Evolutionary conservation across 768 basidiomycete genomes (phyloP).

Genomic region (Suillus placidus): DNA sequence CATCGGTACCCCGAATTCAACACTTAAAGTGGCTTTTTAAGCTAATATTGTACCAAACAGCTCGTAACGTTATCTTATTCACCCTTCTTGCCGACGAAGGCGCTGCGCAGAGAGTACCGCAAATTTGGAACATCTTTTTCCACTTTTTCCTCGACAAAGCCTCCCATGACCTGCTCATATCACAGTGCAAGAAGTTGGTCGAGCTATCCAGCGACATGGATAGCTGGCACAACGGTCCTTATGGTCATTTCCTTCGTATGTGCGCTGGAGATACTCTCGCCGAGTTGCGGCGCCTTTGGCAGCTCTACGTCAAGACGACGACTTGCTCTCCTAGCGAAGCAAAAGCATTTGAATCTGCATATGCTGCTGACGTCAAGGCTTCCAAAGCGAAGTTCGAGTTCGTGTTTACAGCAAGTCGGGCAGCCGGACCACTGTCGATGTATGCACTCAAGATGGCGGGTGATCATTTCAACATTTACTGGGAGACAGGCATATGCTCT

Average conservation of each 20-base stretch:
- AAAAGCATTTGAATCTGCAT: constrained; percentile 18
- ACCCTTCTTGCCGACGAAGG: constrained; percentile 30
- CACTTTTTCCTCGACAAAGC: constrained; percentile 28
- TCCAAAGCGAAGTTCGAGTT: background rate
- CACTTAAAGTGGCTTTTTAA: background rate
- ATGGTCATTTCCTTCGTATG: constrained; percentile 25
- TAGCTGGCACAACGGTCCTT: constrained; percentile 30
- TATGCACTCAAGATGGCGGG: constrained; percentile 11
- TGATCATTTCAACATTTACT: constrained; percentile 28
- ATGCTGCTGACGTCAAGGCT: constrained; percentile 24
- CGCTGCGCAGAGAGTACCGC: constrained; percentile 18
- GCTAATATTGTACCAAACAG: constrained; percentile 11
- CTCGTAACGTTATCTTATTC: constrained; percentile 32
- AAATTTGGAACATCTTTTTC: constrained; percentile 35
- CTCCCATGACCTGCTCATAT: constrained; percentile 27
- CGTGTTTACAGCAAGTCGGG: constrained; percentile 22
- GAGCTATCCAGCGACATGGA: constrained; percentile 19
- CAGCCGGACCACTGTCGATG: constrained; percentile 29
- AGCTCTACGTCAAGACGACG: constrained; percentile 17
- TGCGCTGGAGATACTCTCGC: constrained; percentile 28
- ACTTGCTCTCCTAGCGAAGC: constrained; percentile 16
- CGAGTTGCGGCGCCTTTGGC: constrained; percentile 26
- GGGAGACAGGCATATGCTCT: constrained; percentile 29
- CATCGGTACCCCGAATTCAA: constrained; percentile 20
- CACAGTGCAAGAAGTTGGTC: constrained; percentile 30